These are phyloP conservation scores for Xerocomus spinulosus DNA, from an alignment of 768 basidiomycete genomes.

Conservation along the genomic window DNA sequence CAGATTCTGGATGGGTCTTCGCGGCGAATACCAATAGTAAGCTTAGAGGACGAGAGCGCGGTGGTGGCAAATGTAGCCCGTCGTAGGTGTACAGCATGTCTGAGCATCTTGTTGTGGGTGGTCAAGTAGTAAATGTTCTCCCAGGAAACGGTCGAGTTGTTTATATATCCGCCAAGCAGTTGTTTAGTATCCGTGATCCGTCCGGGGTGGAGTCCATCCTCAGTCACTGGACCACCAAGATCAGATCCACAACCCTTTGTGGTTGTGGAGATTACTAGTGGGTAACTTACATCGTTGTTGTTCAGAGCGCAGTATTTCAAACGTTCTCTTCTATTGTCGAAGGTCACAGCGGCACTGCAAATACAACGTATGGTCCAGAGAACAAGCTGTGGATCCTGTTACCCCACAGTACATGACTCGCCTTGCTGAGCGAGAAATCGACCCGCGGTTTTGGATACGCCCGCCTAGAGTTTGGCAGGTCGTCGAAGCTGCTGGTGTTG, in stretches of 20 bases:
- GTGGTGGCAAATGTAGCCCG: constrained; percentile 22
- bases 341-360: too few species aligned
- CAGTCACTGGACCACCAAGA: background rate
- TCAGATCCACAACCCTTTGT: background rate
- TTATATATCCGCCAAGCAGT: background rate
- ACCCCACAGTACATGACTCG: too few species aligned
- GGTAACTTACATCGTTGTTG: too few species aligned
- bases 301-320: too few species aligned
- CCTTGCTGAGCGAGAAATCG: too few species aligned
- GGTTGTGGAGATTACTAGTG: too few species aligned
- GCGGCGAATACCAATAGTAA: constrained; percentile 57
- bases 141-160: background rate
- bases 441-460: too few species aligned
- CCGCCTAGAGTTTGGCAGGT: too few species aligned
- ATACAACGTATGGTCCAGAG: too few species aligned
- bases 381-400: too few species aligned
- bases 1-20: constrained; percentile 80
- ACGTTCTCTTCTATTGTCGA: too few species aligned
- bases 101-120: constrained; percentile 11
- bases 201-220: background rate
- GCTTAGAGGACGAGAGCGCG: constrained; percentile 22
- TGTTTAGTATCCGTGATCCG: constrained; percentile 4
- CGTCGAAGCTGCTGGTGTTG: too few species aligned
- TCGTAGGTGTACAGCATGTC: constrained; percentile 16
- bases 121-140: background rate